A percentile compares a stretch with the other conserved stretches of the same genome.
Evolutionary conservation across 1,139 yeast genomes (phyloP).

Genomic region (Meyerozyma carpophila): DNA sequence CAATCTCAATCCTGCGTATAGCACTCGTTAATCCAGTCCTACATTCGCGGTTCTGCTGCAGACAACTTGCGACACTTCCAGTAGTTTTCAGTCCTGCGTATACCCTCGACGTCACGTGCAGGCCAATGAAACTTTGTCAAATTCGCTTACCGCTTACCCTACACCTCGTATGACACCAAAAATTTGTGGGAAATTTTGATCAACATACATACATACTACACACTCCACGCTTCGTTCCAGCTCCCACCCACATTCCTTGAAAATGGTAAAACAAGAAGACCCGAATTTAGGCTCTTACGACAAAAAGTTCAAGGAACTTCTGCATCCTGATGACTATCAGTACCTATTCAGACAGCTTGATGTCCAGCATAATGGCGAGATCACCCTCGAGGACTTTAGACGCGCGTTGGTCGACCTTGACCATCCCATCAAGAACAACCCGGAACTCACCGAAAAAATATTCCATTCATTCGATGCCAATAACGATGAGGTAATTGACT

Average conservation of each 20-base stretch:
- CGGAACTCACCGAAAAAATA: slow-evolving; percentile 51
- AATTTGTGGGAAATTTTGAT: background rate
- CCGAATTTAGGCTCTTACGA: background rate
- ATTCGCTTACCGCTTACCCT: slow-evolving; percentile 1
- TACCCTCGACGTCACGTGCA: background rate
- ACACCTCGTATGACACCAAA: background rate
- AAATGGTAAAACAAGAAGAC: background rate
- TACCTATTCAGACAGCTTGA: slow-evolving; percentile 46
- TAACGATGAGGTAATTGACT: slow-evolving; percentile 52
- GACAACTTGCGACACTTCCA: too few species aligned
- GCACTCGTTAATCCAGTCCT: too few species aligned
- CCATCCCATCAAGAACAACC: slow-evolving; percentile 66
- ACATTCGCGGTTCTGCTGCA: too few species aligned
- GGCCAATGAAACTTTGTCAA: background rate
- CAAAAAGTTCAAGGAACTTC: slow-evolving; percentile 1
- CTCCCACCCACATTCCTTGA: too few species aligned
- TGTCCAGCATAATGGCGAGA: slow-evolving; percentile 46
- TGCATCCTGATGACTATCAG: slow-evolving; percentile 15
- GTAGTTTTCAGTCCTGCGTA: too few species aligned
- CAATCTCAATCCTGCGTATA: too few species aligned
- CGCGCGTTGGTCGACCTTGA: slow-evolving; percentile 47
- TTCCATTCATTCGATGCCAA: slow-evolving; percentile 55
- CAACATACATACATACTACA: background rate
- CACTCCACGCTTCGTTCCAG: background rate
- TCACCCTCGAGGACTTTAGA: slow-evolving; percentile 51